Evolutionary conservation across 306 rosid genomes (phyloP), one percentile per base, ranked within the genome.

Genomic region (Cucurbita maxima): DNA sequence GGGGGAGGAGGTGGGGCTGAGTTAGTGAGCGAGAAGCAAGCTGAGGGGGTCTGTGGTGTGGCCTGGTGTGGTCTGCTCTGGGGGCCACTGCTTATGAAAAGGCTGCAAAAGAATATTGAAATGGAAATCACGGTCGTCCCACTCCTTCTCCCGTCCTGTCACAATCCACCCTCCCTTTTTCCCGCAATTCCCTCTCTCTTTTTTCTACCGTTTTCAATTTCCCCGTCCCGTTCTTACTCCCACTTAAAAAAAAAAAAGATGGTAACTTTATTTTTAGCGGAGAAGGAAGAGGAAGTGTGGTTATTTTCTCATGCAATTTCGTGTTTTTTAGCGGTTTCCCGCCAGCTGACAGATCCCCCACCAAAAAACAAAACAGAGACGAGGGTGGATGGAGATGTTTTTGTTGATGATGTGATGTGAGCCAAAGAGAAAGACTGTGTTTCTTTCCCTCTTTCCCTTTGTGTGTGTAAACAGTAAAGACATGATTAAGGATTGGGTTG

Each of bases 61-160:
- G 34, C 3, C 34, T 30, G 34, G 34, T 30, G 3, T 3, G 34
- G 3, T 30, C 34, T 30, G 34, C 3, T 30, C 34, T 30, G 34
- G 1, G 90, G 89, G 83, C 87, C 87, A 84, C 79, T 53, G 73
- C 34, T 64, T 44, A 81, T 79, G 85, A 70, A 83, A 81, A 89
- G 86, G 90, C 96, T 92, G 96, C 92, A 83, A 90, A 75, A 83
- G 96, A 86, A 92, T 85, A 87, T 86, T 66, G 90, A 88, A 85
- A 82, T 88, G 88, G 88, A 86, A 92, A 89, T 84, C 94, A 86
- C 84, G 88, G 90, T 87, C 88, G 79, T 73, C 88, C 83, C 86
- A 82, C 86, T 76, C 84, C 78, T 88, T 85, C 74, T 72, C 80
- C 83, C 47, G 95, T 84, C 84, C 56, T 85, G 92, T 92, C 96